Evolutionary conservation across 2,329 filamentous ascomycete genomes (phyloP).

Genomic region (Epichloe sylvatica): DNA sequence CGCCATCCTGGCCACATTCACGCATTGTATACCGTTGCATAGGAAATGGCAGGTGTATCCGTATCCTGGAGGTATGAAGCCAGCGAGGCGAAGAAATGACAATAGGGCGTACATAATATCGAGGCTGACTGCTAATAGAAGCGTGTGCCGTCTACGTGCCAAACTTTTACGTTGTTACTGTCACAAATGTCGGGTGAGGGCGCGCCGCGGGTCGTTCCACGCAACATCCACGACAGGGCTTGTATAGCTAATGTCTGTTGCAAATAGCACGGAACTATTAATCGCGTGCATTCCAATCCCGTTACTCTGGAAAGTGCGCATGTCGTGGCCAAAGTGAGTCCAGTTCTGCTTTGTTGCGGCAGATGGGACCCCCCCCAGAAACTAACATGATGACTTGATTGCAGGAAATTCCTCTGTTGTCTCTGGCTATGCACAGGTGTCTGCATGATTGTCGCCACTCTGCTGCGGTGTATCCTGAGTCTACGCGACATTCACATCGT

Average conservation of each 20-base stretch:
- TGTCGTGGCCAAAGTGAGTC: conserved; percentile 11
- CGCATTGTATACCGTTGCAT: conserved; percentile 22
- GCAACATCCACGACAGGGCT: too few species aligned
- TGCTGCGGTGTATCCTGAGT: conserved; percentile 27
- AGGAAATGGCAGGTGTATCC: conserved; percentile 28
- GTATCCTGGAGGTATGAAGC: conserved; percentile 24
- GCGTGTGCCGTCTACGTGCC: background rate
- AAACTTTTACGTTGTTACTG: background rate
- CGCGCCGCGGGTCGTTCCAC: background rate
- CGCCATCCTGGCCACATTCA: conserved; percentile 19
- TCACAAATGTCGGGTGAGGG: background rate
- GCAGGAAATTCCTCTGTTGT: conserved; percentile 22
- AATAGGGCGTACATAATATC: background rate
- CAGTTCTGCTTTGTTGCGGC: background rate
- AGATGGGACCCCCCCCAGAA: background rate
- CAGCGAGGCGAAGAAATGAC: too few species aligned
- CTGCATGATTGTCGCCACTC: conserved; percentile 25
- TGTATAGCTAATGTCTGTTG: background rate
- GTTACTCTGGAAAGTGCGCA: conserved; percentile 25
- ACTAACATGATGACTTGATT: background rate
- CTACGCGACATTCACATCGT: conserved; percentile 22
- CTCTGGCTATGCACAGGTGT: conserved; percentile 27
- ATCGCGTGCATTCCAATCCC: conserved; percentile 27
- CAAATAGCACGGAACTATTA: conserved; percentile 23
- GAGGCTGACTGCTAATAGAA: background rate